These are phyloP conservation scores for Termitomyces sp. DNA, from an alignment of 768 basidiomycete species.

Conservation along the genomic window DNA sequence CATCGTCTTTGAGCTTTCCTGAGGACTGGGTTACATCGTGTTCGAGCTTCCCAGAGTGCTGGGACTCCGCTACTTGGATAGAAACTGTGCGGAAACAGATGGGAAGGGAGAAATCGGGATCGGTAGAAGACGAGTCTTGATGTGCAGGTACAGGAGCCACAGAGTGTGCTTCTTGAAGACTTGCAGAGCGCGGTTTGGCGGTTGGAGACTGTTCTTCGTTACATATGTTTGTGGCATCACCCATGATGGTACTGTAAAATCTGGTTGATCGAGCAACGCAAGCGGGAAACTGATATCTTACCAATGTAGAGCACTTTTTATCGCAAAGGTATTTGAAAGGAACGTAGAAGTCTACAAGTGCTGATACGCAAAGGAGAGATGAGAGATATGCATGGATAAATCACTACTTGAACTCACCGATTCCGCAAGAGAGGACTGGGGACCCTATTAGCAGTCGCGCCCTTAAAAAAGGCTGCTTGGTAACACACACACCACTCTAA, in stretches of 20 bases:
- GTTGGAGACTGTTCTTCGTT: background rate
- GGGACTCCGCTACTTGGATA: too few relatives aligned
- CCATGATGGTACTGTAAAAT: background rate
- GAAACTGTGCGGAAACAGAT: too few relatives aligned
- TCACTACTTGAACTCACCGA: background rate
- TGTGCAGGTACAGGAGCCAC: background rate
- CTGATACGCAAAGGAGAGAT: background rate
- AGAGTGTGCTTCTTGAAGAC: too few relatives aligned
- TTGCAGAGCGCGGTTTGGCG: background rate
- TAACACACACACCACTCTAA: too few relatives aligned
- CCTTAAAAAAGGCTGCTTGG: slow-evolving; percentile 27
- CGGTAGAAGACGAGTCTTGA: background rate
- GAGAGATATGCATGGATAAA: too few relatives aligned
- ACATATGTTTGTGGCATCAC: background rate
- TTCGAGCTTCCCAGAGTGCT: too few relatives aligned
- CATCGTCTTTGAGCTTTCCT: too few relatives aligned
- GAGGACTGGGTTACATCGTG: too few relatives aligned
- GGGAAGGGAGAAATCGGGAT: background rate
- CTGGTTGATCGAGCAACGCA: background rate
- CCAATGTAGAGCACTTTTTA: background rate
- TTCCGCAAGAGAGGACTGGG: too few relatives aligned
- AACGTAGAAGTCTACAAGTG: too few relatives aligned
- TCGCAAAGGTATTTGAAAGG: background rate
- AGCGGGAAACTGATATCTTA: background rate
- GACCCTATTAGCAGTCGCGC: slow-evolving; percentile 5